phyloP scores from a whole-genome alignment of 441 rosid genomes.

The Eruca vesicaria region DNA sequence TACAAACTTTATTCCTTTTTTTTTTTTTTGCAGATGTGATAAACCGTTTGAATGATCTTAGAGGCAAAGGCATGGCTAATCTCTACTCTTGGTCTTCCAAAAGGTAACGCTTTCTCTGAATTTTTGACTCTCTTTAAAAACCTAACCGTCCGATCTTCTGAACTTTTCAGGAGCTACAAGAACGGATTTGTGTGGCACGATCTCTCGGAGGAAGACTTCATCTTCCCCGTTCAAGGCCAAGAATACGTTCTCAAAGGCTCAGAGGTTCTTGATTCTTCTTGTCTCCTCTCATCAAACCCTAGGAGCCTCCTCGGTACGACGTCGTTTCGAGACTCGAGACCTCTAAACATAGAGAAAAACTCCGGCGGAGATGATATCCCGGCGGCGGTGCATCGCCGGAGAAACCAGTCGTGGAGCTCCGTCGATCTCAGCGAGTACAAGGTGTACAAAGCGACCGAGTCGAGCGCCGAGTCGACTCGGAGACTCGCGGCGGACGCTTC shows the following conservation, averaged over 20 bases:
- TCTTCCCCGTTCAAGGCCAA: slow-evolving; percentile 74
- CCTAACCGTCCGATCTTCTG: slow-evolving; percentile 12
- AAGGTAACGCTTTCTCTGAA: slow-evolving; percentile 44
- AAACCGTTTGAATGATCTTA: slow-evolving; percentile 63
- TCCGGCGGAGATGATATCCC: slow-evolving; percentile 36
- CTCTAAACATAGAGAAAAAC: slow-evolving; percentile 21
- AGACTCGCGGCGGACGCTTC: slow-evolving; percentile 81
- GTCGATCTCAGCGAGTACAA: slow-evolving; percentile 79
- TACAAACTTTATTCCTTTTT: background rate
- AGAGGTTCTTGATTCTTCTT: slow-evolving; percentile 57
- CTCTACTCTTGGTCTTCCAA: slow-evolving; percentile 95
- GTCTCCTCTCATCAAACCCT: slow-evolving; percentile 30
- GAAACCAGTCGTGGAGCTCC: slow-evolving; percentile 88
- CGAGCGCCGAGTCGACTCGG: slow-evolving; percentile 48
- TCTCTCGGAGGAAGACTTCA: slow-evolving; percentile 66
- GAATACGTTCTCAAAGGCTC: slow-evolving; percentile 95
- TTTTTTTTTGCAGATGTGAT: slow-evolving; percentile 96
- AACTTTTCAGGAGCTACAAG: slow-evolving; percentile 67
- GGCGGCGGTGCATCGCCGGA: slow-evolving; percentile 43
- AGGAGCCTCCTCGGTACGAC: slow-evolving; percentile 50
- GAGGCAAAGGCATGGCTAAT: slow-evolving; percentile 86
- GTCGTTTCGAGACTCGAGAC: slow-evolving; percentile 42
- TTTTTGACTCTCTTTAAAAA: no score
- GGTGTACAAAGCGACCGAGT: slow-evolving; percentile 67
- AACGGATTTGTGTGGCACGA: slow-evolving; percentile 97